phyloP scores from a whole-genome alignment of 1,139 yeast genomes.

The Pichia sp. region DNA sequence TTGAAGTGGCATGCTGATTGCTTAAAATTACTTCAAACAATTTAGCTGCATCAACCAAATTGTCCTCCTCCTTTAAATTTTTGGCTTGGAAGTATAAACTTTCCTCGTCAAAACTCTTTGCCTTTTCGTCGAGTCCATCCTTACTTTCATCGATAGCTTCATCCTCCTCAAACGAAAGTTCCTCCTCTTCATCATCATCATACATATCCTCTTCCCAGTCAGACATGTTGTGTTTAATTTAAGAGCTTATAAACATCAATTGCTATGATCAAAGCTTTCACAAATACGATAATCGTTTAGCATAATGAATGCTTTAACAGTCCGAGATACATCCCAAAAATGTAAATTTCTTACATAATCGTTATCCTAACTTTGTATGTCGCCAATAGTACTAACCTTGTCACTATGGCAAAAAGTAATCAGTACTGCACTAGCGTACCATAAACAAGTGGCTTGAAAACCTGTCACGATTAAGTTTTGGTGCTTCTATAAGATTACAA shows the following conservation, averaged over 20 bases:
- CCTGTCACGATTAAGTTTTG: too few species aligned
- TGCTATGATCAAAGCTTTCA: neutral
- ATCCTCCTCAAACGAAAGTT: conserved; percentile 31
- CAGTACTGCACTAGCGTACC: too few species aligned
- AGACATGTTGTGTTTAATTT: conserved; percentile 24
- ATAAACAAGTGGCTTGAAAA: too few species aligned
- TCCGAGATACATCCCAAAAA: too few species aligned
- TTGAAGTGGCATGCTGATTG: conserved; percentile 26
- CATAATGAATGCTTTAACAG: too few species aligned
- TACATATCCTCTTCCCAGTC: conserved; percentile 35
- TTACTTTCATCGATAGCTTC: conserved; percentile 19
- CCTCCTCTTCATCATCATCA: conserved; percentile 33
- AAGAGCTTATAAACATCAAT: neutral
- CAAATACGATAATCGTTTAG: too few species aligned
- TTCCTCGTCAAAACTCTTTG: conserved; percentile 18
- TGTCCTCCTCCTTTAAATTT: conserved; percentile 47
- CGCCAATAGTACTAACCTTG: too few species aligned
- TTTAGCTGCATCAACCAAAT: conserved; percentile 43
- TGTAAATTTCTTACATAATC: too few species aligned
- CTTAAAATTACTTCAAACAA: conserved; percentile 39
- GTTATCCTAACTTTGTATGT: too few species aligned
- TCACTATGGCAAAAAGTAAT: too few species aligned
- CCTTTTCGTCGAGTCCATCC: conserved; percentile 14
- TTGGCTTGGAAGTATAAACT: conserved; percentile 32
- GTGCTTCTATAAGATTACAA: too few species aligned